These are phyloP conservation scores for Annona squamosa DNA, from an alignment of 164 flowering plant species.

Conservation along the genomic window DNA sequence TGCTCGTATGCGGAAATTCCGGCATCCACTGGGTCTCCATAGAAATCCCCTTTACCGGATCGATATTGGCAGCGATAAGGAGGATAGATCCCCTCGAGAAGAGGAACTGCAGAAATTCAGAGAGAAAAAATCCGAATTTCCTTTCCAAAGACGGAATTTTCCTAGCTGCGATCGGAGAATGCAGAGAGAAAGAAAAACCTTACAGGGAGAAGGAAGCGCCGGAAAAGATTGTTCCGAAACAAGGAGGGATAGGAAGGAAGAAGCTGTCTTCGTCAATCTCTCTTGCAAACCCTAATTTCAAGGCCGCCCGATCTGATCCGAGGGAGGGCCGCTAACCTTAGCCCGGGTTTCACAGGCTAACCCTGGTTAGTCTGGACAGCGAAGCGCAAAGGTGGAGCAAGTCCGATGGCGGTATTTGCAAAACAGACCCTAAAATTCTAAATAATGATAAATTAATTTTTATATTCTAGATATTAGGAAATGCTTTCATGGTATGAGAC, in stretches of 20 bases:
- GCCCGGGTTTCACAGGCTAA: background rate
- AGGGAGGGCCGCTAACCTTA: background rate
- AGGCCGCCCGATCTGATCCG: slow-evolving; percentile 3
- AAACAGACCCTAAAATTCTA: too few relatives aligned
- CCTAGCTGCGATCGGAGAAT: background rate
- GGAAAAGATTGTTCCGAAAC: background rate
- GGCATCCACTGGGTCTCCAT: slow-evolving; percentile 72
- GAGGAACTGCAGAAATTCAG: background rate
- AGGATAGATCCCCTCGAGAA: background rate
- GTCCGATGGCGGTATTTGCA: too few relatives aligned
- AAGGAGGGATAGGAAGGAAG: background rate
- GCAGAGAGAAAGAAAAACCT: background rate
- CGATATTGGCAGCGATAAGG: slow-evolving; percentile 1
- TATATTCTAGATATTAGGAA: too few relatives aligned
- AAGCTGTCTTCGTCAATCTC: background rate
- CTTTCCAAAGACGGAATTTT: background rate
- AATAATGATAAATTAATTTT: too few relatives aligned
- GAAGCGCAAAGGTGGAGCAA: too few relatives aligned
- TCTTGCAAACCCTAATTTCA: slow-evolving; percentile 12
- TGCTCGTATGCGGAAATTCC: slow-evolving; percentile 53
- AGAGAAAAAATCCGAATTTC: background rate
- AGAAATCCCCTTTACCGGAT: background rate
- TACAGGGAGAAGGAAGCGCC: background rate
- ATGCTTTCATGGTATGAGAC: too few relatives aligned
- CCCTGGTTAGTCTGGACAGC: background rate